Conservation (phyloP, 148 eudicot species). For the Rhododendron henanense region DNA sequence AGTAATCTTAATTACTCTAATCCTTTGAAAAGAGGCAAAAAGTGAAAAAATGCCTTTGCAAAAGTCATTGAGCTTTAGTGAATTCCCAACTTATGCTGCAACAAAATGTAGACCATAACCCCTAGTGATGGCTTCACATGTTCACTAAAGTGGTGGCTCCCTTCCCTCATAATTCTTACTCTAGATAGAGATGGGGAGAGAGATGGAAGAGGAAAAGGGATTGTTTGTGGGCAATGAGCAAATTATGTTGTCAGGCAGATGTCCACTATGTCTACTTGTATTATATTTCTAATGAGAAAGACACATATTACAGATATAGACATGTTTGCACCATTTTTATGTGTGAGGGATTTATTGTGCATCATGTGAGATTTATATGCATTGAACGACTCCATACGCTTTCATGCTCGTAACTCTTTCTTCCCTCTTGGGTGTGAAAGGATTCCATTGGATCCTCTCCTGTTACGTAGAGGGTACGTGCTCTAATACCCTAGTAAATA, state of each 20-base stretch:
- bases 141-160: conserved; percentile 30
- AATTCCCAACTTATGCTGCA: conserved; percentile 9
- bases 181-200: conserved; percentile 11
- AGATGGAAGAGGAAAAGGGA: not conserved
- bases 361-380: not conserved
- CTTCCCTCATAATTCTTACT: conserved; percentile 13
- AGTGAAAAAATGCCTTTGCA: not conserved
- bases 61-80: conserved; percentile 12
- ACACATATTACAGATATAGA: no score
- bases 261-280: not conserved
- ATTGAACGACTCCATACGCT: no score
- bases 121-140: conserved; percentile 29
- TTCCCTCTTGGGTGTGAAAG: conserved; percentile 5
- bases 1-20: not conserved
- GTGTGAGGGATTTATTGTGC: not conserved
- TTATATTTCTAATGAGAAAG: no score
- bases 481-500: conserved; percentile 22
- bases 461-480: not conserved
- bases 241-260: not conserved
- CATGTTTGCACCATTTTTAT: no score
- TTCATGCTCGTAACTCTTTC: not conserved
- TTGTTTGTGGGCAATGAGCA: not conserved
- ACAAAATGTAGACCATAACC: not conserved
- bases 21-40: not conserved
- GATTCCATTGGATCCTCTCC: conserved; percentile 24